Percentiles rank a stretch among this genome's conserved stretches.
These are phyloP conservation scores for Hemileia vastatrix DNA, from an alignment of 1,284 basidiomycete genomes.

Conservation along the genomic window DNA sequence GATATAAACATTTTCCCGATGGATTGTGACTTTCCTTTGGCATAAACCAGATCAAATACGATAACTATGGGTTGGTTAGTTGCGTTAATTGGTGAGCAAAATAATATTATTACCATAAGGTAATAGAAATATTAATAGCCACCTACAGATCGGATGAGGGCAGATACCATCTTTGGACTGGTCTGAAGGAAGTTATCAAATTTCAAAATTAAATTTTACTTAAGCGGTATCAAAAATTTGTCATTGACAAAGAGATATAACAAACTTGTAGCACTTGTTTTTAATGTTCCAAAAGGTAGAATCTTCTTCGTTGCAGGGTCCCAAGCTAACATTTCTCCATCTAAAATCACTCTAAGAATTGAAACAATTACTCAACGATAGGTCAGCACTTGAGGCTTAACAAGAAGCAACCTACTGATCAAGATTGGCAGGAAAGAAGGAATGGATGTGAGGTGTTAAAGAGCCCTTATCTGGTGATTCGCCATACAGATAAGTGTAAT, in stretches of 20 bases:
- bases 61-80: constrained; percentile 56
- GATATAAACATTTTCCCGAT: constrained; percentile 53
- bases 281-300: constrained; percentile 79
- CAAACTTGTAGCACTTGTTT: constrained; percentile 72
- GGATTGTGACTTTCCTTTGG: constrained; percentile 62
- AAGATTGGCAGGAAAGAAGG: constrained; percentile 62
- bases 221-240: not conserved
- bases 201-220: too few species aligned
- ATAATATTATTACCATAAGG: constrained; percentile 6
- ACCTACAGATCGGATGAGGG: too few species aligned
- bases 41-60: constrained; percentile 79
- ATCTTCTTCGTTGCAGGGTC: constrained; percentile 76
- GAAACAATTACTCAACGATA: constrained; percentile 7
- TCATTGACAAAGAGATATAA: not conserved
- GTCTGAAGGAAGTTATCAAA: constrained; percentile 27
- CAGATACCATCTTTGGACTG: too few species aligned
- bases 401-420: constrained; percentile 56
- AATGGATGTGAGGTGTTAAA: constrained; percentile 69
- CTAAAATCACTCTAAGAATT: constrained; percentile 64
- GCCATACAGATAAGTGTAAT: constrained; percentile 87
- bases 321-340: constrained; percentile 96
- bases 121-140: not conserved
- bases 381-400: not conserved
- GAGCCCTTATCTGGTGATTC: constrained; percentile 59
- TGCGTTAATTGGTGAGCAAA: not conserved